phyloP scores from a whole-genome alignment of 2,329 filamentous ascomycete genomes.

The Metarhizium humberi region DNA sequence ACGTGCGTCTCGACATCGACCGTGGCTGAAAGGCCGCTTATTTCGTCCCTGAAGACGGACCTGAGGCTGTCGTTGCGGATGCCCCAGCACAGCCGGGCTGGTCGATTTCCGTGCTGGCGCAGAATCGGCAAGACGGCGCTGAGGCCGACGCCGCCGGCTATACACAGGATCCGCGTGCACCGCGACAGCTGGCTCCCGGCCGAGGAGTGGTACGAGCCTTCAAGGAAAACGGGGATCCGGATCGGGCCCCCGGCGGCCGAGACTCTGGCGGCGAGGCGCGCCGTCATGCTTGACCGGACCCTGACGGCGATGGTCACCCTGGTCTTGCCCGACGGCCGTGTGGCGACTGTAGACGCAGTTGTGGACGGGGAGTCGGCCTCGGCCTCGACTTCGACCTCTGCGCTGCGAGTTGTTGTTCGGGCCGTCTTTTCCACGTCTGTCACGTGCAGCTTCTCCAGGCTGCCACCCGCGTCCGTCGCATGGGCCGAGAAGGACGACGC shows the following conservation, averaged over 20 bases:
- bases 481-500: not conserved
- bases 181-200: conserved; percentile 12
- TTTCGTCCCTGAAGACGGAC: conserved; percentile 7
- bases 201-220: conserved; percentile 18
- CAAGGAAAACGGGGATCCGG: conserved; percentile 16
- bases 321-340: not conserved
- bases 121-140: conserved; percentile 20
- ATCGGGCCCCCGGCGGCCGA: not conserved
- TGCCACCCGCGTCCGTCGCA: not conserved
- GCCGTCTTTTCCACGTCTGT: not conserved
- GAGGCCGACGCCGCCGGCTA: conserved; percentile 24
- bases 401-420: not conserved
- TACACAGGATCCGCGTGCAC: conserved; percentile 17
- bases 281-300: conserved; percentile 15
- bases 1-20: conserved; percentile 14
- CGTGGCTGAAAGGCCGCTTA: conserved; percentile 8
- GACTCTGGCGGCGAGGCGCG: conserved; percentile 8
- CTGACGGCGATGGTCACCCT: conserved; percentile 15
- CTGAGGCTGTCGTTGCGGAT: conserved; percentile 12
- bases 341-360: not conserved
- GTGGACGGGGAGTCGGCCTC: not conserved
- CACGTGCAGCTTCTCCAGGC: not conserved
- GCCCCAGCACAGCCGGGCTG: conserved; percentile 17
- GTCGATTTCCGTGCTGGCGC: conserved; percentile 2
- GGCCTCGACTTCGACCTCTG: not conserved